Conservation (phyloP, 352 stramenopile species). For the Pythium pectinolyticum region DNA sequence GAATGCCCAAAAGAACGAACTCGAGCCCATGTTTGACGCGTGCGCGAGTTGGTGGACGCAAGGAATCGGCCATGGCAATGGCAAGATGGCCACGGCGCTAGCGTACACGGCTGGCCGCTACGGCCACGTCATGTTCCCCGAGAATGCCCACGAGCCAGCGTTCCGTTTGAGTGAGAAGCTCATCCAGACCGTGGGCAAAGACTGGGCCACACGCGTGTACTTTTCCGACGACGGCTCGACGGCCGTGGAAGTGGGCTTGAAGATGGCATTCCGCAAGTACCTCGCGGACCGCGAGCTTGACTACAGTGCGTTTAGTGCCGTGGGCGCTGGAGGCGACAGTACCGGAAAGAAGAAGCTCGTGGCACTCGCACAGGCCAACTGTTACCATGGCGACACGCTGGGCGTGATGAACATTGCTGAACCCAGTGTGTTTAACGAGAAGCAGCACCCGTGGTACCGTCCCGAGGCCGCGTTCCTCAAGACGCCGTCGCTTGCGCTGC, state of each 20-base stretch:
- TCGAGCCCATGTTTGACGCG: constrained; percentile 84
- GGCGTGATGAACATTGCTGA: constrained; percentile 91
- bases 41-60: constrained; percentile 94
- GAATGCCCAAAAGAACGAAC: constrained; percentile 43
- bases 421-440: constrained; percentile 89
- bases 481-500: constrained; percentile 69
- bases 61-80: constrained; percentile 88
- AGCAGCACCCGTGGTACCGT: constrained; percentile 92
- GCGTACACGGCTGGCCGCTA: constrained; percentile 90
- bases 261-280: constrained; percentile 91
- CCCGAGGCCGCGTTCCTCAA: constrained; percentile 81
- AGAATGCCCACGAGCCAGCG: constrained; percentile 87
- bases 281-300: constrained; percentile 64
- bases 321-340: background rate
- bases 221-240: constrained; percentile 92
- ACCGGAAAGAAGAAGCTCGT: constrained; percentile 53
- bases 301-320: constrained; percentile 37
- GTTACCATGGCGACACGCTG: constrained; percentile 92
- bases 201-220: constrained; percentile 88
- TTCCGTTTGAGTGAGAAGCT: constrained; percentile 78
- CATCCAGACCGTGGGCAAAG: constrained; percentile 71
- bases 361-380: constrained; percentile 85
- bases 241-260: constrained; percentile 89
- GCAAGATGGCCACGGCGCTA: constrained; percentile 83
- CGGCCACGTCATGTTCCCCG: constrained; percentile 92